Percentiles rank a stretch among this genome's conserved stretches.
phyloP scores from a whole-genome alignment of 495 filamentous ascomycete genomes.

The Hypoxylon cercidicola region DNA sequence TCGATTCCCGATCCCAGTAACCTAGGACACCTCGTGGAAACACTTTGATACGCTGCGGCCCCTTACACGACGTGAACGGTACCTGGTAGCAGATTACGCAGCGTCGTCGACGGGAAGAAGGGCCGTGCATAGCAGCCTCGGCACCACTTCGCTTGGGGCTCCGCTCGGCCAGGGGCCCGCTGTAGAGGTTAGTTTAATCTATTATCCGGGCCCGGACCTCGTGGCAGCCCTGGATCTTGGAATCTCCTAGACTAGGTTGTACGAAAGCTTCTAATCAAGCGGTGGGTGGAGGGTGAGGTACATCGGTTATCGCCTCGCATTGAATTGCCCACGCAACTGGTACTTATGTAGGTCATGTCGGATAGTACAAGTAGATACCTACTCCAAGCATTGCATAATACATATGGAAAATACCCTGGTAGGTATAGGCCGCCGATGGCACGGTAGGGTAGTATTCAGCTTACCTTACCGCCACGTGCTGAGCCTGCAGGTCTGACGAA shows the following conservation, averaged over 20 bases:
- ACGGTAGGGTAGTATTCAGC: constrained; percentile 30
- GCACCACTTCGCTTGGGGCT: not conserved
- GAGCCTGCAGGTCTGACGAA: constrained; percentile 44
- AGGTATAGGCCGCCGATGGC: constrained; percentile 14
- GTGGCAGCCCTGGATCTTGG: not conserved
- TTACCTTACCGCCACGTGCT: constrained; percentile 47
- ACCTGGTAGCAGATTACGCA: not conserved
- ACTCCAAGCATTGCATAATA: not conserved
- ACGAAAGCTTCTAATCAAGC: not conserved
- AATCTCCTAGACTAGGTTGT: not conserved
- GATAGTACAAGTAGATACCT: no score
- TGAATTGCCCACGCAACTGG: no score
- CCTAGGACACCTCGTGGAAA: not conserved
- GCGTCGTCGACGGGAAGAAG: not conserved
- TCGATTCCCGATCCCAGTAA: no score
- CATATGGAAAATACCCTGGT: constrained; percentile 11
- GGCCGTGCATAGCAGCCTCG: no score
- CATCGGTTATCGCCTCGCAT: not conserved
- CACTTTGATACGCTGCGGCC: not conserved
- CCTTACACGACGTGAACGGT: not conserved
- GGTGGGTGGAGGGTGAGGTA: not conserved
- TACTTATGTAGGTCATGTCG: no score
- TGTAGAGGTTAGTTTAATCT: constrained; percentile 1
- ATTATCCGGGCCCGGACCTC: not conserved
- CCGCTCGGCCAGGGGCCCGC: not conserved